phyloP scores from a whole-genome alignment of 108 stramenopile genomes.

The Conticribra guillardii region DNA sequence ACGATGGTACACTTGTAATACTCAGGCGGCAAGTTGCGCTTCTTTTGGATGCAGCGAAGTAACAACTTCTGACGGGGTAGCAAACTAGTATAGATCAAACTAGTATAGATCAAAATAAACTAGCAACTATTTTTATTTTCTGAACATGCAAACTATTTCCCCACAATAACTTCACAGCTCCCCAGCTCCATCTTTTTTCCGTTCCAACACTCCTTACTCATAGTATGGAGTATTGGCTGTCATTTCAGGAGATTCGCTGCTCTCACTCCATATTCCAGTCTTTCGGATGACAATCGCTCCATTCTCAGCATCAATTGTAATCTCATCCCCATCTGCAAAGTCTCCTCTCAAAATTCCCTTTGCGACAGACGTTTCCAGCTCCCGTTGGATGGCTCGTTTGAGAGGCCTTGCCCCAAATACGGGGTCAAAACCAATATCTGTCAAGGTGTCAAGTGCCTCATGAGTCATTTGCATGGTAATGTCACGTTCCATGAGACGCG shows the following conservation, averaged over 20 bases:
- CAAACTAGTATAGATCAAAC: no score
- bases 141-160: no score
- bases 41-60: no score
- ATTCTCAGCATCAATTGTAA: slow-evolving; percentile 57
- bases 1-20: no score
- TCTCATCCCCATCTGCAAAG: slow-evolving; percentile 80
- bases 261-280: slow-evolving; percentile 23
- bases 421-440: slow-evolving; percentile 93
- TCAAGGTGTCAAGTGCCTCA: slow-evolving; percentile 73
- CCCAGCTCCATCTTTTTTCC: no score
- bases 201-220: no score
- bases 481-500: slow-evolving; percentile 71
- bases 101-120: no score
- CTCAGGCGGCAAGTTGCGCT: no score
- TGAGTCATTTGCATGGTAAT: slow-evolving; percentile 68
- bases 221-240: no score
- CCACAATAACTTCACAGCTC: no score
- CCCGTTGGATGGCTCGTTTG: slow-evolving; percentile 96
- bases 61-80: no score
- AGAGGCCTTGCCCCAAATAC: slow-evolving; percentile 95
- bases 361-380: slow-evolving; percentile 93
- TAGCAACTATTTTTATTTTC: no score
- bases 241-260: slow-evolving; percentile 14
- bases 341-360: slow-evolving; percentile 82
- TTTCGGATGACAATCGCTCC: slow-evolving; percentile 34